Percentiles rank a stretch among this genome's conserved stretches.
These are phyloP conservation scores for Trametes meyenii DNA, from an alignment of 768 basidiomycete species.

Conservation along the genomic window DNA sequence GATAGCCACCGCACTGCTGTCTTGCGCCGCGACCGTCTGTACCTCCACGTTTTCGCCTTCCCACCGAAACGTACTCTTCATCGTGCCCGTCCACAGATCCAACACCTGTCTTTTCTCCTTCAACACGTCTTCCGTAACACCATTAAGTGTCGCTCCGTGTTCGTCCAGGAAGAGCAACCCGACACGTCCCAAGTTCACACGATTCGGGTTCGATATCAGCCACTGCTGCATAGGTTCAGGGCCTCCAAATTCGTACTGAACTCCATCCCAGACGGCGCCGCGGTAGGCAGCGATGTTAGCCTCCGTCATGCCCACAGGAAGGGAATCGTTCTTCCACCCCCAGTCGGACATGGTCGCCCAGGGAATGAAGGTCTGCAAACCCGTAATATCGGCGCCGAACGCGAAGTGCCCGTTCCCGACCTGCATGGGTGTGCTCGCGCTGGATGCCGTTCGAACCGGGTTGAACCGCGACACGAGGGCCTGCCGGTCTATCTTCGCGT, in stretches of 20 bases:
- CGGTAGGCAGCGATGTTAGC: slow-evolving; percentile 49
- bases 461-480: slow-evolving; percentile 52
- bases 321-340: slow-evolving; percentile 64
- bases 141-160: slow-evolving; percentile 26
- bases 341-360: slow-evolving; percentile 59
- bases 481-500: slow-evolving; percentile 34
- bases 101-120: slow-evolving; percentile 42
- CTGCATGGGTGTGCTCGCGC: slow-evolving; percentile 53
- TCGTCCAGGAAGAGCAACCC: slow-evolving; percentile 47
- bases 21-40: slow-evolving; percentile 43
- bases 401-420: slow-evolving; percentile 66
- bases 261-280: slow-evolving; percentile 54
- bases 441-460: slow-evolving; percentile 51
- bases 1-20: slow-evolving; percentile 44
- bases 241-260: slow-evolving; percentile 55
- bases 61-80: slow-evolving; percentile 49
- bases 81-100: slow-evolving; percentile 58
- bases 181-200: slow-evolving; percentile 55
- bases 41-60: slow-evolving; percentile 42
- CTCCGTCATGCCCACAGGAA: slow-evolving; percentile 46
- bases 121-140: slow-evolving; percentile 45
- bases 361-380: slow-evolving; percentile 59
- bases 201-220: slow-evolving; percentile 60
- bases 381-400: slow-evolving; percentile 60
- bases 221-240: slow-evolving; percentile 50